Evolutionary conservation across 2,329 filamentous ascomycete species (phyloP).

Genomic region (Podosphaera xanthii): DNA sequence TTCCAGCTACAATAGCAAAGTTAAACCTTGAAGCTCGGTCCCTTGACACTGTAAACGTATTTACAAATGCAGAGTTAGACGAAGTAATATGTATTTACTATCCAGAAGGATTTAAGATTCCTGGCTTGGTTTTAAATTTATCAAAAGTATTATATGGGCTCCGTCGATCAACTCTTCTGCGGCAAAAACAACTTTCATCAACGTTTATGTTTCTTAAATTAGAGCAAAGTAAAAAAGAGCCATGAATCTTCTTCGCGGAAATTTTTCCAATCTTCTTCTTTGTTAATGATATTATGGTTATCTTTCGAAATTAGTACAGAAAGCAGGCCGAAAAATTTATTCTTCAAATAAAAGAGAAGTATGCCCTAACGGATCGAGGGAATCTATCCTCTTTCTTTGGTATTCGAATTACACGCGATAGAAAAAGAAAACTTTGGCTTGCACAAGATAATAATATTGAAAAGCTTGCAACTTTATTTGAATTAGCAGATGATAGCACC

Average conservation of each 20-base stretch:
- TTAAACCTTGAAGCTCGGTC: background rate
- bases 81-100: background rate
- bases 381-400: background rate
- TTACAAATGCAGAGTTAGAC: background rate
- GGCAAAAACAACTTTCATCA: background rate
- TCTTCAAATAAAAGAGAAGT: background rate
- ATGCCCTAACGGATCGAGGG: background rate
- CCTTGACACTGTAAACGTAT: too few relatives aligned
- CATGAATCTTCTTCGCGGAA: background rate
- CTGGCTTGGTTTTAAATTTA: background rate
- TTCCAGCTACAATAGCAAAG: background rate
- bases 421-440: background rate
- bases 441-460: background rate
- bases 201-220: background rate
- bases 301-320: background rate
- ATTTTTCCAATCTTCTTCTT: background rate
- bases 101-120: background rate
- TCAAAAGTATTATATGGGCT: background rate
- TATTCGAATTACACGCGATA: background rate
- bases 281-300: background rate
- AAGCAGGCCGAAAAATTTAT: background rate
- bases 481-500: background rate
- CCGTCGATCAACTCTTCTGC: background rate
- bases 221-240: background rate
- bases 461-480: background rate